Conservation (phyloP, 2,329 filamentous ascomycete genomes). For the Zymoseptoria crescenta region DNA sequence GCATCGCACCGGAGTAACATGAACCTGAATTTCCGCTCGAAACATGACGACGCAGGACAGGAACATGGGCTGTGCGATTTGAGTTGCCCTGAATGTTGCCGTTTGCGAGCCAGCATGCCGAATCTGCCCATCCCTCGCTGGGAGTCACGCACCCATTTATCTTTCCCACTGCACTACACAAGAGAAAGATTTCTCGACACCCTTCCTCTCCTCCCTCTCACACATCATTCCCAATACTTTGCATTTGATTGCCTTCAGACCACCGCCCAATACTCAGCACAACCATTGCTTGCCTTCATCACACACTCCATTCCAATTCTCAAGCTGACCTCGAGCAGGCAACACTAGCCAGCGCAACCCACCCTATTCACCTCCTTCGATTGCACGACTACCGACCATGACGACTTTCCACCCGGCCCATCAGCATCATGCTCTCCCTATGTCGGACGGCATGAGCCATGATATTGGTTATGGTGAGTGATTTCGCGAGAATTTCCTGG, state of each 20-base stretch:
- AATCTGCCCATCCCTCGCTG: background rate
- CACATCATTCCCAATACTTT: background rate
- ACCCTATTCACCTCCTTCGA: background rate
- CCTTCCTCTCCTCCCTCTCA: background rate
- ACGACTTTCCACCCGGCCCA: constrained; percentile 11
- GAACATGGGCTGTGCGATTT: background rate
- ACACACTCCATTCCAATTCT: background rate
- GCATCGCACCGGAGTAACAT: background rate
- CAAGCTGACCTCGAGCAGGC: background rate
- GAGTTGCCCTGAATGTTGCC: background rate
- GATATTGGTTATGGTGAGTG: constrained; percentile 13
- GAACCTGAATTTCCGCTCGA: background rate
- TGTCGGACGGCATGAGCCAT: constrained; percentile 7
- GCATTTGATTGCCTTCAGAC: background rate
- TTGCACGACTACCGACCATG: constrained; percentile 5
- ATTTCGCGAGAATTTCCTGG: background rate
- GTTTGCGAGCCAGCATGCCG: background rate
- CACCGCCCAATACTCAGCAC: constrained; percentile 2
- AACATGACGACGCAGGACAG: background rate
- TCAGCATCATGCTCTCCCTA: constrained; percentile 10
- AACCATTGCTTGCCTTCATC: background rate
- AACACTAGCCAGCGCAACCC: constrained; percentile 2
- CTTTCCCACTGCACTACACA: background rate
- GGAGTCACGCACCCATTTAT: background rate
- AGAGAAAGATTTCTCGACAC: background rate